Evolutionary conservation across 306 rosid species (phyloP).

Genomic region (Quercus engelmannii): DNA sequence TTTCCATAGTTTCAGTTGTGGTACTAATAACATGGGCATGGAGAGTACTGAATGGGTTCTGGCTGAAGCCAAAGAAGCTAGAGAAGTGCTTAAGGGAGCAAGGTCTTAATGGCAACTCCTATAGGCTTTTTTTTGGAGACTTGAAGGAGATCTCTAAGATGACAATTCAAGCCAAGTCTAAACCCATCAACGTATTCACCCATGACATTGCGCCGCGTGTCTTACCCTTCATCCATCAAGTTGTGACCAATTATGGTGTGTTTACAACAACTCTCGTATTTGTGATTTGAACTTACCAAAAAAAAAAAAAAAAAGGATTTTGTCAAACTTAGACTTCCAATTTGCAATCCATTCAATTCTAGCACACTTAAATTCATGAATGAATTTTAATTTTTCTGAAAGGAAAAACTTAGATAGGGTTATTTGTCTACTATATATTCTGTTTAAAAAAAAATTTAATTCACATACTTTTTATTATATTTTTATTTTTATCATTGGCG

Average conservation of each 20-base stretch:
- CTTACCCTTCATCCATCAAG: constrained; percentile 20
- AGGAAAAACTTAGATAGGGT: too few species aligned
- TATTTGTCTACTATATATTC: too few species aligned
- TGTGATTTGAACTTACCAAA: too few species aligned
- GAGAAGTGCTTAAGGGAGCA: constrained; percentile 45
- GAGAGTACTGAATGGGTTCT: constrained; percentile 42
- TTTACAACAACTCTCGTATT: neutral
- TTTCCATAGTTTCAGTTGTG: too few species aligned
- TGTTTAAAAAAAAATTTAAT: too few species aligned
- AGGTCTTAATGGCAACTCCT: constrained; percentile 44
- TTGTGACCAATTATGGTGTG: constrained; percentile 35
- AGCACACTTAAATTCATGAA: too few species aligned
- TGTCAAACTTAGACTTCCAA: too few species aligned
- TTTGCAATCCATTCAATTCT: too few species aligned
- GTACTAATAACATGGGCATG: constrained; percentile 18
- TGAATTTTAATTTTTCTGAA: too few species aligned
- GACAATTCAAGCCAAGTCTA: constrained; percentile 27
- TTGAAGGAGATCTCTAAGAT: constrained; percentile 7
- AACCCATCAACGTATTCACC: constrained; percentile 28
- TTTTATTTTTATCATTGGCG: too few species aligned
- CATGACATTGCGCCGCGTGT: constrained; percentile 39
- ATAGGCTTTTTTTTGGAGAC: constrained; percentile 38
- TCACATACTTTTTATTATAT: too few species aligned
- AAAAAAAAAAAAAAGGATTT: too few species aligned
- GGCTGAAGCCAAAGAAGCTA: constrained; percentile 53